Percentiles rank a stretch among this genome's conserved stretches.
phyloP scores from a whole-genome alignment of 2,329 filamentous ascomycete species.

The Biscogniauxia marginata region DNA sequence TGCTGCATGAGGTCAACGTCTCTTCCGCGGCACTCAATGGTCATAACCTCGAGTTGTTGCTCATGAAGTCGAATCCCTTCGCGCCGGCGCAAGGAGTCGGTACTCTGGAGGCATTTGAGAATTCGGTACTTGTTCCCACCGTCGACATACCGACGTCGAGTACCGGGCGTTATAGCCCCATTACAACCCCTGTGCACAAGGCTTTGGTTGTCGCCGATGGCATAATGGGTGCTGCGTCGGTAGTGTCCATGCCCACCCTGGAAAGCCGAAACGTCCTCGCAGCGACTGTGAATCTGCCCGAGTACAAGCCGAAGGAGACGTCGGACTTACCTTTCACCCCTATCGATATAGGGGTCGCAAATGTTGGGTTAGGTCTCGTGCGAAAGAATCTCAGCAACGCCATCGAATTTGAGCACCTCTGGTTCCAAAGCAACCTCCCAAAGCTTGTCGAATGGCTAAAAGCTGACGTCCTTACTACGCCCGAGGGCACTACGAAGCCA shows the following conservation, averaged over 20 bases:
- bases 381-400: conserved; percentile 69
- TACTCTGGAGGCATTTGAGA: conserved; percentile 48
- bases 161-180: conserved; percentile 61
- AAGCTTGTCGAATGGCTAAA: conserved; percentile 65
- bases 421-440: conserved; percentile 71
- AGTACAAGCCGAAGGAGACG: conserved; percentile 38
- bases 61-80: conserved; percentile 52
- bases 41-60: conserved; percentile 63
- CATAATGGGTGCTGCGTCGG: conserved; percentile 61
- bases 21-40: conserved; percentile 62
- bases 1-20: conserved; percentile 59
- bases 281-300: conserved; percentile 58
- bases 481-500: conserved; percentile 56
- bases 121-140: conserved; percentile 71
- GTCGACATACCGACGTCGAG: conserved; percentile 67
- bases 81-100: conserved; percentile 41
- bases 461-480: conserved; percentile 39
- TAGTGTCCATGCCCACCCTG: conserved; percentile 43
- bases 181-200: conserved; percentile 82
- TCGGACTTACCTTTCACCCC: conserved; percentile 46
- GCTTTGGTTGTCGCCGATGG: conserved; percentile 73
- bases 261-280: conserved; percentile 43
- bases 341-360: conserved; percentile 64
- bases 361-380: conserved; percentile 63
- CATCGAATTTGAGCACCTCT: conserved; percentile 68